Conservation (phyloP, 2,329 filamentous ascomycete genomes). For the Xylaria sp. region DNA sequence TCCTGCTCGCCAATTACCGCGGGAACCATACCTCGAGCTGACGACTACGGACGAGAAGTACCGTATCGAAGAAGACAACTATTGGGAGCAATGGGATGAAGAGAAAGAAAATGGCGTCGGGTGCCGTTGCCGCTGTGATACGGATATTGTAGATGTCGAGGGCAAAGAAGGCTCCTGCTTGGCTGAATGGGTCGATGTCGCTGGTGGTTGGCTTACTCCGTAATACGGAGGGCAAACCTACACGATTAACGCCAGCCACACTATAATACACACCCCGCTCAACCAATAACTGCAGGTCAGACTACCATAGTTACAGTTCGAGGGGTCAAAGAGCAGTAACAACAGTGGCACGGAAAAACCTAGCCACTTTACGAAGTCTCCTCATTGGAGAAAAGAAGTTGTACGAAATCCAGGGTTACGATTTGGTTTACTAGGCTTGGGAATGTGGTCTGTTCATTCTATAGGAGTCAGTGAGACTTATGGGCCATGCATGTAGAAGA, state of each 20-base stretch:
- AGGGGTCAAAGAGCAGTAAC: not conserved
- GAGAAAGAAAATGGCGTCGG: slow-evolving; percentile 96
- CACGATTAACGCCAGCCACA: slow-evolving; percentile 22
- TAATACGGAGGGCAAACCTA: slow-evolving; percentile 27
- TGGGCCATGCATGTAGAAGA: slow-evolving; percentile 32
- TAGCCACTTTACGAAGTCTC: slow-evolving; percentile 10
- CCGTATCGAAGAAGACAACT: slow-evolving; percentile 90
- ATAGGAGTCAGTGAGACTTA: slow-evolving; percentile 28
- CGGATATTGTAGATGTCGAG: slow-evolving; percentile 96
- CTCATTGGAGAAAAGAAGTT: slow-evolving; percentile 23
- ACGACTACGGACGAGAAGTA: slow-evolving; percentile 85
- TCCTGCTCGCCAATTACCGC: slow-evolving; percentile 83
- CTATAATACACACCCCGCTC: not conserved
- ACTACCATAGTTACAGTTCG: not conserved
- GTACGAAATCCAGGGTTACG: slow-evolving; percentile 36
- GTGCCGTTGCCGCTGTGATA: slow-evolving; percentile 95
- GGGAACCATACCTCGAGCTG: slow-evolving; percentile 82
- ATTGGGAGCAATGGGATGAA: slow-evolving; percentile 89
- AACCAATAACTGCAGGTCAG: slow-evolving; percentile 4
- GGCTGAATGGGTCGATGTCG: slow-evolving; percentile 96
- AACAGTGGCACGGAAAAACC: slow-evolving; percentile 13
- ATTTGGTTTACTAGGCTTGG: slow-evolving; percentile 35
- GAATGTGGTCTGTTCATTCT: slow-evolving; percentile 32
- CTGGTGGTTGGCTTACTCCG: slow-evolving; percentile 81
- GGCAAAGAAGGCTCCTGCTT: slow-evolving; percentile 96